phyloP scores from a whole-genome alignment of 2,329 filamentous ascomycete genomes.

The Scedosporium minutisporum region DNA sequence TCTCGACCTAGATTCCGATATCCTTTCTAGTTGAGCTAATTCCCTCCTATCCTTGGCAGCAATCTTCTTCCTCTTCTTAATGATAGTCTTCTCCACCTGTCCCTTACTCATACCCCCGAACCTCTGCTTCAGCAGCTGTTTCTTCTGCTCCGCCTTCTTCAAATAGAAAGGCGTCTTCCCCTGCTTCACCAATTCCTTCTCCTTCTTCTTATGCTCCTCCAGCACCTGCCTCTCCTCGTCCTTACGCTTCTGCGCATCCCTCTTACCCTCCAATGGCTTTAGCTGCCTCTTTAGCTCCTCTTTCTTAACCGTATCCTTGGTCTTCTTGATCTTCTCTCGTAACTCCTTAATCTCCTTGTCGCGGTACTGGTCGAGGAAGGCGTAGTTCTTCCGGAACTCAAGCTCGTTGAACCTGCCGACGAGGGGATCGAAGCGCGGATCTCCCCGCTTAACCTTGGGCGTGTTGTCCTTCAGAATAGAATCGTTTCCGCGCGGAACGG shows the following conservation, averaged over 20 bases:
- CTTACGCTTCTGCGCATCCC: constrained; percentile 60
- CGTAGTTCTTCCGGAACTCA: constrained; percentile 63
- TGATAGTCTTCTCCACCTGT: constrained; percentile 75
- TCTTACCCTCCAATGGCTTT: constrained; percentile 67
- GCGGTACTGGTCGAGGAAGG: constrained; percentile 81
- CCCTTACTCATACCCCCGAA: constrained; percentile 77
- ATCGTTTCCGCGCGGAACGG: constrained; percentile 71
- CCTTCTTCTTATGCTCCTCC: constrained; percentile 65
- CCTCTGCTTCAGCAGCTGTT: constrained; percentile 66
- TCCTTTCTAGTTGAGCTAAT: constrained; percentile 35
- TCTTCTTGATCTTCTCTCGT: constrained; percentile 52
- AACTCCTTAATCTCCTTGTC: constrained; percentile 73
- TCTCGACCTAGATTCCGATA: constrained; percentile 9
- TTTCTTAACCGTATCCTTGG: constrained; percentile 56
- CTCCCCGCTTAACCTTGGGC: constrained; percentile 50
- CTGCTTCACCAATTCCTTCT: constrained; percentile 75
- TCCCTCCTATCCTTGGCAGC: constrained; percentile 75
- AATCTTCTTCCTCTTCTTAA: constrained; percentile 83
- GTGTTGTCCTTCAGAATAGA: constrained; percentile 45
- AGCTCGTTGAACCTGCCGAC: constrained; percentile 42
- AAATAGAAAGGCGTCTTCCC: constrained; percentile 91
- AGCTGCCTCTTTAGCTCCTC: constrained; percentile 64
- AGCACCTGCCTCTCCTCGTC: constrained; percentile 62
- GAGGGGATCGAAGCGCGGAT: constrained; percentile 78
- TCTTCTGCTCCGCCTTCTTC: constrained; percentile 88